Percentiles rank a stretch among this genome's conserved stretches.
Conservation (phyloP, 108 stramenopile species). For the Discostella stelligeroides region DNA sequence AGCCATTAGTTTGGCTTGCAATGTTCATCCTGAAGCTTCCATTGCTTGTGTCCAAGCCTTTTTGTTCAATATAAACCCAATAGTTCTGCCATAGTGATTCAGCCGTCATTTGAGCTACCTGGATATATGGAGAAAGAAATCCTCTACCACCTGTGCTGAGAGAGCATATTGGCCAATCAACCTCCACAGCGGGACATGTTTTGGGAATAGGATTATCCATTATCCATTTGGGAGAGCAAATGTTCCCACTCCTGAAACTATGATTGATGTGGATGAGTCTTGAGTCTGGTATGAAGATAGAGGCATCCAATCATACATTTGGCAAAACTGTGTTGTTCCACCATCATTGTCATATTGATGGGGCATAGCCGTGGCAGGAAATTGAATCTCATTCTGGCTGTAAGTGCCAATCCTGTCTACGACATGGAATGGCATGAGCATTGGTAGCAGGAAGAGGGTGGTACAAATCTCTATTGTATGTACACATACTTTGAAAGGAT, state of each 20-base stretch:
- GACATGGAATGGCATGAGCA: slow-evolving; percentile 4
- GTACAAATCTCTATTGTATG: not conserved
- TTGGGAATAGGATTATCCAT: too few relatives aligned
- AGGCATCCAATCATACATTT: slow-evolving; percentile 5
- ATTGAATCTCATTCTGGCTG: slow-evolving; percentile 6
- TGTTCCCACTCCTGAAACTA: slow-evolving; percentile 8
- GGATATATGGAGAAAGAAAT: too few relatives aligned
- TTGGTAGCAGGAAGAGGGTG: slow-evolving; percentile 7
- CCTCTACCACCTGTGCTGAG: too few relatives aligned
- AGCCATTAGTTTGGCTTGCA: not conserved
- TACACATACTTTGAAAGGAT: slow-evolving; percentile 3
- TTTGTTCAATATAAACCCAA: too few relatives aligned
- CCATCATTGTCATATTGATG: not conserved
- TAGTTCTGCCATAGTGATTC: slow-evolving; percentile 15
- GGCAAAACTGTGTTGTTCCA: slow-evolving; percentile 11
- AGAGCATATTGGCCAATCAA: slow-evolving; percentile 4
- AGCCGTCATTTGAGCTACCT: not conserved
- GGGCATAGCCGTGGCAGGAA: slow-evolving; percentile 1
- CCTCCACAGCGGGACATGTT: too few relatives aligned
- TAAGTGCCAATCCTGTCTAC: slow-evolving; percentile 5
- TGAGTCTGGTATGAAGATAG: too few relatives aligned
- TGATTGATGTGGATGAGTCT: slow-evolving; percentile 33
- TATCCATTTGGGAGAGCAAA: slow-evolving; percentile 2
- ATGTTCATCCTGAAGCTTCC: slow-evolving; percentile 10
- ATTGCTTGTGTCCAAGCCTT: too few relatives aligned